These are phyloP conservation scores for Helotiales sp. DNA, from an alignment of 2,329 filamentous ascomycete genomes.

Conservation along the genomic window DNA sequence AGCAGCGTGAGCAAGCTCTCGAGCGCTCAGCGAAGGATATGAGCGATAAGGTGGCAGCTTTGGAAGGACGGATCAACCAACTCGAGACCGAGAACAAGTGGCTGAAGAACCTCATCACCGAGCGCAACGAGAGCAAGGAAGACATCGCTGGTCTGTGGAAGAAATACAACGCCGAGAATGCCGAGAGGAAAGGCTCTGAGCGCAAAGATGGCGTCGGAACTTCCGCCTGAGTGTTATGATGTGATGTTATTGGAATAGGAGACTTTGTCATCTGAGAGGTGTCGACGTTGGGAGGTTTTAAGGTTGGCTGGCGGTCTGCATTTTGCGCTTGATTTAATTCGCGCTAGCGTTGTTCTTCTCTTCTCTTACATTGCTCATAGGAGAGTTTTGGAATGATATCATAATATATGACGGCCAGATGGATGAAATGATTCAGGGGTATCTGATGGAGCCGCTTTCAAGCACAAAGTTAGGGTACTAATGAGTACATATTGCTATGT, in stretches of 20 bases:
- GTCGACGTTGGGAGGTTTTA: neutral
- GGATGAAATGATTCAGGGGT: neutral
- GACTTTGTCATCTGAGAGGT: too few relatives aligned
- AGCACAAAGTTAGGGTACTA: neutral
- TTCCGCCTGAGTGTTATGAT: constrained; percentile 27
- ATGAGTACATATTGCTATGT: neutral
- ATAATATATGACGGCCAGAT: constrained; percentile 2
- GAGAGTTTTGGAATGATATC: neutral
- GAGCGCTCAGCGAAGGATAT: constrained; percentile 84
- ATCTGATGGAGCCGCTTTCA: neutral
- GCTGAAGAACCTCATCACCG: constrained; percentile 79
- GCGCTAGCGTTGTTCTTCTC: neutral
- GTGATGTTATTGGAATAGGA: too few relatives aligned
- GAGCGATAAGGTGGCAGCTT: constrained; percentile 73
- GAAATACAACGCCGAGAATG: constrained; percentile 46
- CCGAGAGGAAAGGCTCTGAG: constrained; percentile 39
- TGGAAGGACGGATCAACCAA: constrained; percentile 76
- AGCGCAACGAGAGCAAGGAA: constrained; percentile 68
- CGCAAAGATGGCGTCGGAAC: constrained; percentile 44
- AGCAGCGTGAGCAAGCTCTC: constrained; percentile 87
- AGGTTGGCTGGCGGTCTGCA: neutral
- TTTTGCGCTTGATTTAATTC: constrained; percentile 17
- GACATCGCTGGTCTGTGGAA: constrained; percentile 48
- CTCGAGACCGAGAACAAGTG: constrained; percentile 85
- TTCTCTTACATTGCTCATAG: neutral